phyloP scores from a whole-genome alignment of 78 protist species.

The Mastigamoeba balamuthi region DNA sequence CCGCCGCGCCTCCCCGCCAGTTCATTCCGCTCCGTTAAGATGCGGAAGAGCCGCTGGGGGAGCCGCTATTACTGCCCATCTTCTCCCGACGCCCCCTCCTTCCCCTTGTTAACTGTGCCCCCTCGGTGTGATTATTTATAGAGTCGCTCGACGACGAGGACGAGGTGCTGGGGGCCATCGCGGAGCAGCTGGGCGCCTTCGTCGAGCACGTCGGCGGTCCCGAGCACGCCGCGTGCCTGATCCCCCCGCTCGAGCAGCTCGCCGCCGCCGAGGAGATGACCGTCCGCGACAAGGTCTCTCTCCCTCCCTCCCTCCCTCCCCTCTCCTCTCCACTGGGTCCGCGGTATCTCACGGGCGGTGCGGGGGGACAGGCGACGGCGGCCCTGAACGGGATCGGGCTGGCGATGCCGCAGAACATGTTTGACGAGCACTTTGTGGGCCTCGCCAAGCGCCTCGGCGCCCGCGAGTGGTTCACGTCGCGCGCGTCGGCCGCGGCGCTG shows the following conservation, averaged over 20 bases:
- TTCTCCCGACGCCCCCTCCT: neutral
- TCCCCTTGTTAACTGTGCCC: neutral
- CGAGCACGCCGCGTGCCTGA: slow-evolving; percentile 54
- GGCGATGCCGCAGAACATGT: slow-evolving; percentile 18
- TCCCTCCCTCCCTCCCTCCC: neutral
- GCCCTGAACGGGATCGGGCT: slow-evolving; percentile 54
- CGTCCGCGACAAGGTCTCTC: slow-evolving; percentile 87
- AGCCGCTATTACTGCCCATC: neutral
- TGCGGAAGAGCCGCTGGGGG: neutral
- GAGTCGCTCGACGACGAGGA: slow-evolving; percentile 89
- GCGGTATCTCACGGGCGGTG: neutral
- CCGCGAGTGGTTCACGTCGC: slow-evolving; percentile 89
- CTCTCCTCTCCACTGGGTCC: neutral
- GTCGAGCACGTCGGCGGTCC: slow-evolving; percentile 86
- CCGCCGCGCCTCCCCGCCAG: neutral
- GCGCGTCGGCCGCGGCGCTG: slow-evolving; percentile 85
- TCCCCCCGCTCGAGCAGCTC: slow-evolving; percentile 78
- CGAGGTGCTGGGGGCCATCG: slow-evolving; percentile 83
- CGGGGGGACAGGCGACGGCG: slow-evolving; percentile 60
- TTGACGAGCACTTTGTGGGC: slow-evolving; percentile 48
- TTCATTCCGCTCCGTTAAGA: neutral
- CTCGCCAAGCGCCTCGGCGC: slow-evolving; percentile 54
- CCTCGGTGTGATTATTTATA: no score
- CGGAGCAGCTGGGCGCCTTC: slow-evolving; percentile 85
- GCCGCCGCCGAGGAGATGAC: slow-evolving; percentile 83